These are phyloP conservation scores for Trametes cinnabarina DNA, from an alignment of 768 basidiomycete genomes.

Conservation along the genomic window DNA sequence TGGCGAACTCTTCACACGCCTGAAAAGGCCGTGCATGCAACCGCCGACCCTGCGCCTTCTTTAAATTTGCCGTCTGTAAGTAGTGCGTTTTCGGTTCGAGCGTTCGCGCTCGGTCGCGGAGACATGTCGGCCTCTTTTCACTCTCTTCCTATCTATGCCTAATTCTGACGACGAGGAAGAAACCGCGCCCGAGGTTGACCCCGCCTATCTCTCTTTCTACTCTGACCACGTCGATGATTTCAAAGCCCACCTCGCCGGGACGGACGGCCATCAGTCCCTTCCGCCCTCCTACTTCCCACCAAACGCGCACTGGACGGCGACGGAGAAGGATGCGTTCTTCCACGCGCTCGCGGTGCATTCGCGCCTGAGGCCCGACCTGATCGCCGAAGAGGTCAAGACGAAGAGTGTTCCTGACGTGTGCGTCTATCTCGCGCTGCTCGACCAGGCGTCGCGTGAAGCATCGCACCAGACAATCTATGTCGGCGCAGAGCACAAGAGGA, in stretches of 20 bases:
- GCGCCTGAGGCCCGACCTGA: slow-evolving; percentile 72
- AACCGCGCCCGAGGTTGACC: slow-evolving; percentile 6
- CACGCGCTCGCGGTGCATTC: slow-evolving; percentile 66
- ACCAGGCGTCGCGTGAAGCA: slow-evolving; percentile 18
- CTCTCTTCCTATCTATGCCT: neutral
- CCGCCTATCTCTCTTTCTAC: slow-evolving; percentile 30
- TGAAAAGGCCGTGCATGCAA: neutral
- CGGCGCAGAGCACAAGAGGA: neutral
- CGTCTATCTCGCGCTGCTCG: slow-evolving; percentile 59
- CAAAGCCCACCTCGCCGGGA: slow-evolving; percentile 38
- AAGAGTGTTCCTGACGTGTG: slow-evolving; percentile 69
- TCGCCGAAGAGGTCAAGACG: slow-evolving; percentile 62
- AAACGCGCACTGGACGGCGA: slow-evolving; percentile 54
- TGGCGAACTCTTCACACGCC: too few species aligned
- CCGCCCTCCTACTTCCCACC: slow-evolving; percentile 31
- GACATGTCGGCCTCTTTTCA: slow-evolving; percentile 1
- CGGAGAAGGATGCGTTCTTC: slow-evolving; percentile 74
- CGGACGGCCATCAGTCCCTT: slow-evolving; percentile 33
- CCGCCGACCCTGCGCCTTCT: neutral
- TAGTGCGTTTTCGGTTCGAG: neutral
- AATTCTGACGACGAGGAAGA: slow-evolving; percentile 18
- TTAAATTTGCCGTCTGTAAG: neutral
- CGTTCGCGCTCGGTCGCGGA: slow-evolving; percentile 6
- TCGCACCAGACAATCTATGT: slow-evolving; percentile 23
- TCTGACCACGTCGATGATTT: slow-evolving; percentile 35